Base-by-base conservation (phyloP, 176 grass and related monocot species). In the Eragrostis curvula region DNA sequence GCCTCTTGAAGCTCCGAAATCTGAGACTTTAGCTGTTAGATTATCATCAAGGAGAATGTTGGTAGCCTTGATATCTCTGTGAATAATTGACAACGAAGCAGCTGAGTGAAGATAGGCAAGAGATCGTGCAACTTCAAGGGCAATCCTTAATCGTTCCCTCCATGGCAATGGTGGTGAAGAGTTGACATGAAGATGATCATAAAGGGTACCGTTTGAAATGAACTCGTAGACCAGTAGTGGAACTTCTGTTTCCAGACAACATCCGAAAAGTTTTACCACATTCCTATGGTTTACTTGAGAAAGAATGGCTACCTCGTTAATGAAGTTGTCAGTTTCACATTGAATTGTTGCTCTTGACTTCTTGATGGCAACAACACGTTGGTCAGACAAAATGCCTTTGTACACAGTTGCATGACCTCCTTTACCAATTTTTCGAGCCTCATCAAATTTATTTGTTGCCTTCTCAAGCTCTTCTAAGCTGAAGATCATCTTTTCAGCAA, bases 61-160 rank as follows among this genome's bases (percentile, higher is more conserved):
- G 14, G 68, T 53, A 27, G 80, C 50, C 51, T 87, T 91, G 46
- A 91, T 77, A 52, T 87, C 85, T 76, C 85, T 84, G 51, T 91
- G 89, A 74, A 83, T 68, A 62, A 87, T 80, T 8, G 80, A 87
- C n/a, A 84, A 17, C 0, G 84, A 84, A 50, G 85, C 80, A 57
- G 85, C 60, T 27, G 85, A 87, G 66, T 87, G 89, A 14, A 91
- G 61, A 80, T 91, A 91, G 5, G 74, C 60, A 68, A 91, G 67
- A 41, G 67, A 68, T 55, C 67, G 25, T 7, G 67, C 52, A 36
- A 71, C 53, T 78, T 86, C 66, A 44, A 64, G 57, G 10, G 65
- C 52, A 8, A 86, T 80, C 23, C 84, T 80, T 13, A 80, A n/a
- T 30, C 84, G 57, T 12, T 49, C 56, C 52, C 27, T 53, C 84